Evolutionary conservation across 2,329 filamentous ascomycete genomes (phyloP).

Genomic region (Neodidymelliopsis sp.): DNA sequence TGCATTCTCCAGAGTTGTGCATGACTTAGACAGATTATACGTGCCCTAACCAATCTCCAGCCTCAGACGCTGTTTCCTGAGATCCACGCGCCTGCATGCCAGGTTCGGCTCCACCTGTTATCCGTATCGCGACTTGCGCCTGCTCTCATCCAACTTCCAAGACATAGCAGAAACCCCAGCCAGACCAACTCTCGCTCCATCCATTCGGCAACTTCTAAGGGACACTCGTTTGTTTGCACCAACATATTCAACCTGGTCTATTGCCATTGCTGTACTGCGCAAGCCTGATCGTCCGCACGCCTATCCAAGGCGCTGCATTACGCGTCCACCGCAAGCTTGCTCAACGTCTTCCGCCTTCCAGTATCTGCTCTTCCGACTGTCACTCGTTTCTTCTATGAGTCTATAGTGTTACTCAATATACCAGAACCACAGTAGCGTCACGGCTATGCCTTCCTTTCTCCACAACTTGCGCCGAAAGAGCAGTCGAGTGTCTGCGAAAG

Average conservation of each 20-base stretch:
- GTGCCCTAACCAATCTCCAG: conserved; percentile 11
- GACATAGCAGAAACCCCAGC: conserved; percentile 3
- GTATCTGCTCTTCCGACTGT: conserved; percentile 13
- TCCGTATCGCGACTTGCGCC: conserved; percentile 7
- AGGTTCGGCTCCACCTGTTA: conserved; percentile 10
- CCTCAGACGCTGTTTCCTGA: conserved; percentile 15
- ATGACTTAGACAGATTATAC: conserved; percentile 1
- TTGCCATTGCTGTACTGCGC: conserved; percentile 29
- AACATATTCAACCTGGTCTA: conserved; percentile 25
- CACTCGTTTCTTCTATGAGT: conserved; percentile 29
- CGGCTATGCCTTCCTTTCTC: conserved; percentile 67
- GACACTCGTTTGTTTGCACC: conserved; percentile 31
- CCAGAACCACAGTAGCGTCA: conserved; percentile 20
- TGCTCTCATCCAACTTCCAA: conserved; percentile 9
- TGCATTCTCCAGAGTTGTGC: conserved; percentile 4
- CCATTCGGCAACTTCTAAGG: conserved; percentile 27
- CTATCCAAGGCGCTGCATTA: conserved; percentile 31
- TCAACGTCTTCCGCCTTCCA: conserved; percentile 15
- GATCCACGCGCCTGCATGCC: conserved; percentile 1
- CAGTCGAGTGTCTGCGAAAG: conserved; percentile 70
- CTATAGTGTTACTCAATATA: conserved; percentile 14
- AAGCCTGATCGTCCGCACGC: conserved; percentile 23
- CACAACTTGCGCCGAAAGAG: conserved; percentile 80
- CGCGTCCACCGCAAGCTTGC: conserved; percentile 28
- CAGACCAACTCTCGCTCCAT: conserved; percentile 19